These are phyloP conservation scores for Pestalotiopsis sp. DNA, from an alignment of 2,329 filamentous ascomycete species.

Conservation along the genomic window DNA sequence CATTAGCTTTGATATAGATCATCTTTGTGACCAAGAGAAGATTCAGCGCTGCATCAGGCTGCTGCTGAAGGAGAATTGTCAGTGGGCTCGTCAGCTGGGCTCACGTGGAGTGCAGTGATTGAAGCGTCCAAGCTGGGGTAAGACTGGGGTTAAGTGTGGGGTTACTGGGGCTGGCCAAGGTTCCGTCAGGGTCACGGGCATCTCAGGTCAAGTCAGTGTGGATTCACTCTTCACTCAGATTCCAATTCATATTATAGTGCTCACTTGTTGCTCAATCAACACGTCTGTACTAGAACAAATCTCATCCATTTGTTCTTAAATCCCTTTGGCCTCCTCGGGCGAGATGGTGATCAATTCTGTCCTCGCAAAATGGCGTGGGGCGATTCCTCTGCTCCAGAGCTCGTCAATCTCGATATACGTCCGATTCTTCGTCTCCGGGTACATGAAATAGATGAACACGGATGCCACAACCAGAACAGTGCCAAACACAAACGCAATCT, in stretches of 20 bases:
- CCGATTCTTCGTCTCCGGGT: constrained; percentile 23
- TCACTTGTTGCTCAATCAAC: no score
- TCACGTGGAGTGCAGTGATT: no score
- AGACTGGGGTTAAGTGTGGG: neutral
- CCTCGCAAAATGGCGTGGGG: constrained; percentile 9
- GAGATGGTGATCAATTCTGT: constrained; percentile 13
- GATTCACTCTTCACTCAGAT: no score
- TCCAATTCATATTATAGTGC: no score
- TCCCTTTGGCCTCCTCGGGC: neutral
- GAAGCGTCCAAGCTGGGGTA: neutral
- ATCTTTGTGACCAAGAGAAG: no score
- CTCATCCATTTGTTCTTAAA: neutral
- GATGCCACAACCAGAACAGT: constrained; percentile 14
- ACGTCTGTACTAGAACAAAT: no score
- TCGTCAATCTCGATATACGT: constrained; percentile 26
- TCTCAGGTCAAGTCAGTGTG: no score
- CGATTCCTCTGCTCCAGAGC: constrained; percentile 17
- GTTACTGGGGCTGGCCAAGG: no score
- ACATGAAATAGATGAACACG: constrained; percentile 24
- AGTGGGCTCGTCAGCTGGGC: no score
- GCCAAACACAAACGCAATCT: constrained; percentile 29
- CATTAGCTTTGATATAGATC: neutral
- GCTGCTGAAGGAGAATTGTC: no score
- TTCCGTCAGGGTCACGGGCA: no score
- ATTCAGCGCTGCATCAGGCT: no score